phyloP scores from a whole-genome alignment of 176 grass and related monocot species.

The Triticum urartu region DNA sequence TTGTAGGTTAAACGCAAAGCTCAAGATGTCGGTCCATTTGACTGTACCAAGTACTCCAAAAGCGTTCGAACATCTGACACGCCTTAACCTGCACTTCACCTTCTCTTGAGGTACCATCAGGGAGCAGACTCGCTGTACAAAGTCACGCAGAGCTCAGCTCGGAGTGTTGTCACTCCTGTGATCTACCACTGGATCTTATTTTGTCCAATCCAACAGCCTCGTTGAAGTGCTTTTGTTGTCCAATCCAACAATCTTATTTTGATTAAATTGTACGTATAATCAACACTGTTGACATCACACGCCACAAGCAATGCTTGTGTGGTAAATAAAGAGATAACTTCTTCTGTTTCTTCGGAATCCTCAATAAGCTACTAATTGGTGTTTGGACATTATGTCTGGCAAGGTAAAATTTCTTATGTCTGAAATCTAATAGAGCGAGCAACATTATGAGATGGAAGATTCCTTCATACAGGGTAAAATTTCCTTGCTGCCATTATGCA shows the following conservation, averaged over 20 bases:
- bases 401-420: neutral
- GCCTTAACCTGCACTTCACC: neutral
- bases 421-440: neutral
- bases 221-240: conserved; percentile 1
- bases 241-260: neutral
- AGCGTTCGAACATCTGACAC: conserved; percentile 31
- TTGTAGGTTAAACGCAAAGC: conserved; percentile 75
- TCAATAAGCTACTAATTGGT: neutral
- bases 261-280: neutral
- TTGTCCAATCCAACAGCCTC: neutral
- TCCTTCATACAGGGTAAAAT: neutral
- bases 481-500: neutral
- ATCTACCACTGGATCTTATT: conserved; percentile 13
- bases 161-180: neutral
- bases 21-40: conserved; percentile 62
- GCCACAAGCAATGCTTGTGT: conserved; percentile 13
- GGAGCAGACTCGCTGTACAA: neutral
- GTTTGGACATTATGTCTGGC: neutral
- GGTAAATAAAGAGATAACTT: neutral
- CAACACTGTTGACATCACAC: neutral
- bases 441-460: neutral
- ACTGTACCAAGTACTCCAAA: conserved; percentile 74
- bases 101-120: neutral
- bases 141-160: conserved; percentile 13
- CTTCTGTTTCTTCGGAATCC: neutral